phyloP scores from a whole-genome alignment of 306 rosid species.

The Arachis stenosperma region DNA sequence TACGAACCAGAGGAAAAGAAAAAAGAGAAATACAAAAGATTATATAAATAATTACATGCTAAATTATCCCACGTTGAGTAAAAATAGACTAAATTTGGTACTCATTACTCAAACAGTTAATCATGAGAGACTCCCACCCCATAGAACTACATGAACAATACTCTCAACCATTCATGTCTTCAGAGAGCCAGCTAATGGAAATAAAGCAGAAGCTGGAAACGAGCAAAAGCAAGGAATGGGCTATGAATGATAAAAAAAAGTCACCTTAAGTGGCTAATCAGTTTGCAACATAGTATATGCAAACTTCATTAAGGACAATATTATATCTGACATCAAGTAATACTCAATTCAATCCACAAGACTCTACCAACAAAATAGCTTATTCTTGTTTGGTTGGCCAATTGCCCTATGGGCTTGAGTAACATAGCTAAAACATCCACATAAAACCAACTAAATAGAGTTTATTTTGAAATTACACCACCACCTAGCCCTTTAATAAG shows the following conservation, averaged over 20 bases:
- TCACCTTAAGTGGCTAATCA: neutral
- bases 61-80: neutral
- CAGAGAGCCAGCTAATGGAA: neutral
- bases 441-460: neutral
- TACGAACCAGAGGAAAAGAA: neutral
- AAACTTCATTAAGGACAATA: neutral
- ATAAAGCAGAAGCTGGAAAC: neutral
- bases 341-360: neutral
- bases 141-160: neutral
- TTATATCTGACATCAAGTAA: neutral
- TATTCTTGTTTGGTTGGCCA: neutral
- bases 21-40: no score
- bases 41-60: neutral
- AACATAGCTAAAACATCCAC: neutral
- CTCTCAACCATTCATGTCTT: neutral
- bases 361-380: neutral
- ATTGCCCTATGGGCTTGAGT: neutral
- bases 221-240: neutral
- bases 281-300: neutral
- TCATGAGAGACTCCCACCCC: neutral
- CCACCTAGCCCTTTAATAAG: neutral
- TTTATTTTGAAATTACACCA: slow-evolving; percentile 14
- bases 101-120: neutral
- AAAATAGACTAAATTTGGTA: neutral
- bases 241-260: neutral